Evolutionary conservation across 805 yeast genomes (phyloP).

Genomic region (Hanseniaspora nectarophila): DNA sequence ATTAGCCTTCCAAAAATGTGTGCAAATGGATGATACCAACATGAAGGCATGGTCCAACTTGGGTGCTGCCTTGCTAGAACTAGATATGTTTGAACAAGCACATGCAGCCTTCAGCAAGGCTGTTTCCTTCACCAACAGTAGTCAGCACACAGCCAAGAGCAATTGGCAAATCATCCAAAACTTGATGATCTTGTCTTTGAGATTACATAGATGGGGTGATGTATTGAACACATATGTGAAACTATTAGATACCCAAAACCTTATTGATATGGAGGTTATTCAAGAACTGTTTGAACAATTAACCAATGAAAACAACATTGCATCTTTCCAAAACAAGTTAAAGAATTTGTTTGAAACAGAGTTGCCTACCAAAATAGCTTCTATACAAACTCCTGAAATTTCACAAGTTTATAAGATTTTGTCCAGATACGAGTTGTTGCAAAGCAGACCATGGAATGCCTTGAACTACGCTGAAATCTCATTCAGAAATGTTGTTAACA

Average conservation of each 20-base stretch:
- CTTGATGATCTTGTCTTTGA: slow-evolving; percentile 67
- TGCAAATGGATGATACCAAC: slow-evolving; percentile 67
- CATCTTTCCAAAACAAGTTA: slow-evolving; percentile 47
- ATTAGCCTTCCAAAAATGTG: slow-evolving; percentile 86
- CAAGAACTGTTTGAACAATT: slow-evolving; percentile 62
- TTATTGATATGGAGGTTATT: slow-evolving; percentile 63
- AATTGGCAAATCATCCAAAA: slow-evolving; percentile 92
- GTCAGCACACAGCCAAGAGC: slow-evolving; percentile 54
- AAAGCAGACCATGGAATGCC: slow-evolving; percentile 75
- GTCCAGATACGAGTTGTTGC: slow-evolving; percentile 81
- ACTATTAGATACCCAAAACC: slow-evolving; percentile 45
- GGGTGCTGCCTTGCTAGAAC: slow-evolving; percentile 61
- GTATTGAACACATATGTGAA: slow-evolving; percentile 61
- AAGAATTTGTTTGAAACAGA: slow-evolving; percentile 5
- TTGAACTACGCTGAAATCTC: slow-evolving; percentile 80
- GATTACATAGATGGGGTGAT: slow-evolving; percentile 77
- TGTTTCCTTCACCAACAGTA: slow-evolving; percentile 64
- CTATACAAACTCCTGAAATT: slow-evolving; percentile 7
- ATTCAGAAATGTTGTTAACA: slow-evolving; percentile 54
- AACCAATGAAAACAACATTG: slow-evolving; percentile 35
- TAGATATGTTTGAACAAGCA: slow-evolving; percentile 62
- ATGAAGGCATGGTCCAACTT: slow-evolving; percentile 85
- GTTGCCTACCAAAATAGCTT: slow-evolving; percentile 7
- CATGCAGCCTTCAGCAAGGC: slow-evolving; percentile 77
- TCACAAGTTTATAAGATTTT: slow-evolving; percentile 42